These are phyloP conservation scores for Citrus reticulata DNA, from an alignment of 345 rosid species.

Conservation along the genomic window DNA sequence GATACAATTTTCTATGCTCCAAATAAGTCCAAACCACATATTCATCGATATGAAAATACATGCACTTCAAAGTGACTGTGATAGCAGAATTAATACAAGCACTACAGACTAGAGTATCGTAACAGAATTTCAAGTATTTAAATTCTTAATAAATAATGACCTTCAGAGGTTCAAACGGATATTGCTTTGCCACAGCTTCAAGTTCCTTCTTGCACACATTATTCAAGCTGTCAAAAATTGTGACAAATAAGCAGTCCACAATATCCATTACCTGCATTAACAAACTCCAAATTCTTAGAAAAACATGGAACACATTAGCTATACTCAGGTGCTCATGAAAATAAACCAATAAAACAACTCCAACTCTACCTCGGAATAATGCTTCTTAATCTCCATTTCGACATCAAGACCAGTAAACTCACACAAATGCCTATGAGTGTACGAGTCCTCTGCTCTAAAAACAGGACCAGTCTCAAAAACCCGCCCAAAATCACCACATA, in stretches of 20 bases:
- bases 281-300: constrained; percentile 11
- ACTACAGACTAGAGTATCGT: too few relatives aligned
- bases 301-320: background rate
- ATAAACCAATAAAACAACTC: background rate
- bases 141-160: constrained; percentile 24
- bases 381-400: constrained; percentile 77
- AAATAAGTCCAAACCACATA: background rate
- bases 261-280: constrained; percentile 69
- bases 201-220: constrained; percentile 65
- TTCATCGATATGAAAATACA: background rate
- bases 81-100: background rate
- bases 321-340: background rate
- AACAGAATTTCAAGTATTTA: background rate
- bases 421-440: constrained; percentile 84
- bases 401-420: constrained; percentile 88
- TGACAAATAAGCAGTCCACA: constrained; percentile 64
- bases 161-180: constrained; percentile 84
- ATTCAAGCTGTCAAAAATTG: constrained; percentile 64
- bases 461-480: constrained; percentile 89
- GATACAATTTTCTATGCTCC: background rate
- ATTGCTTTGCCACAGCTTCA: constrained; percentile 69
- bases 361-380: constrained; percentile 68
- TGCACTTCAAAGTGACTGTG: background rate
- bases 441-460: constrained; percentile 91
- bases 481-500: constrained; percentile 70